Evolutionary conservation across 495 filamentous ascomycete species (phyloP), one percentile per base, ranked within the genome.

Genomic region (Penicillium diatomitis): DNA sequence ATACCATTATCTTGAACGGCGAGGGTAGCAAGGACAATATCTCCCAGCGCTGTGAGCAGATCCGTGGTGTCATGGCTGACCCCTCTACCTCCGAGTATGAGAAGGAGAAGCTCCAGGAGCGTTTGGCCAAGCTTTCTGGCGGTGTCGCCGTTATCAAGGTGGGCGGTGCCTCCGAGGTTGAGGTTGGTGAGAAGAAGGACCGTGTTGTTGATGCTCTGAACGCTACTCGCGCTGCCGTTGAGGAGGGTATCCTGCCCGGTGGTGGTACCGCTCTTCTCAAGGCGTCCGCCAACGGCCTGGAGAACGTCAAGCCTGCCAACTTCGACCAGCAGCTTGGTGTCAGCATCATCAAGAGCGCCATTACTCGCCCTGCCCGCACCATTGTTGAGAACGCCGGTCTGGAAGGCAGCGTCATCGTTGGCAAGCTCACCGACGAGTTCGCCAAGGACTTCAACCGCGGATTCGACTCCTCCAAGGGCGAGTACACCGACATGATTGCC

Each of bases 51-150:
- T 97, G 91, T 73, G 92, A 98, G 73, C 92, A 97, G 75, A 98
- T 98, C 75, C 91, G 92, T 61, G 90, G 89, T 55, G 89, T 95
- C 71, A 96, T 96, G 83, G 77, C 71, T 54, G 92, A 97, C 76
- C 83, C 92, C 31, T 80, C 78, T 51, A 97, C 92, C 51, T 95
- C 89, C 51, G 94, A 97, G 60, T 97, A 98, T 74, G 92, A 98
- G 81, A 96, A 95, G 79, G 92, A 98, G 84, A 98, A 98, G 82
- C 86, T 98, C 48, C 92, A 97, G 72, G 92, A 98, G 76, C 92
- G 92, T 74, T 87, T 97, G 44, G 92, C 92, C 57, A 98, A 98
- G 84, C 88, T 98, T 56, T 97, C 92, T 41, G 92, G 92, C 47
- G 92, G 92, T 80, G 92, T 98, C 63, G 92, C 92, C 54, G 92